Evolutionary conservation across 2,329 filamentous ascomycete genomes (phyloP), one percentile per base, ranked within the genome.

Genomic region (Colletotrichum lini): DNA sequence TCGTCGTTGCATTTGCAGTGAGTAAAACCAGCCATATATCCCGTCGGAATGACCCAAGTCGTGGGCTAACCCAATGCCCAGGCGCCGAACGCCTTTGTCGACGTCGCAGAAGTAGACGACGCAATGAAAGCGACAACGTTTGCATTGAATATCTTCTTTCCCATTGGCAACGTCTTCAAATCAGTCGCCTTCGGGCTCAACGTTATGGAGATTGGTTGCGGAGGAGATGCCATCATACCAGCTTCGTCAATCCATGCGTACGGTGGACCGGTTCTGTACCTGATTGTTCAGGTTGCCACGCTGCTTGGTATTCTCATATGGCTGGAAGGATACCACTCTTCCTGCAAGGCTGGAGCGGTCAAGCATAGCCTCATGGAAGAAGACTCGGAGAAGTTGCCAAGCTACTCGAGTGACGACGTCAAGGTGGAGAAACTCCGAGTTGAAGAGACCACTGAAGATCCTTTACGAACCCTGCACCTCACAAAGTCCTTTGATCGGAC

Each of bases 211-310:
- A 26, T 58, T n/a, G 16, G 44, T 53, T 65, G 42, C 26, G 26
- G n/a, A 40, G 16, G 23, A 6, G 53, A n/a, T 21, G 35, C 15
- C 16, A 26, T 58, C 18, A 12, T 50, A 4, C n/a, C 44, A 18
- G 18, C 63, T 30, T 16, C 30, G 13, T 49, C 63, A 26, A 57
- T 57, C 4, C 16, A 44, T 2, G 86, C 90, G 2, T 94, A 92
- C 75, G 92, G 92, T 26, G 90, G 91, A 0, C 91, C 91, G 0
- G 92, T 94, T 40, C 79, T 92, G 0, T 93, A 93, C 74, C 85
- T 94, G 4, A 86, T 91, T 61, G 67, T 92, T 0, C 92, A 94
- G 75, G 86, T 88, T 0, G 81, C 90, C 35, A 75, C 89, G 8
- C 82, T 93, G 1, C 89, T 92, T 73, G 81, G 84, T 0, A 79